These are phyloP conservation scores for Auxenochlorella pyrenoidosa DNA, from an alignment of 139 green algal genomes.

Conservation along the genomic window DNA sequence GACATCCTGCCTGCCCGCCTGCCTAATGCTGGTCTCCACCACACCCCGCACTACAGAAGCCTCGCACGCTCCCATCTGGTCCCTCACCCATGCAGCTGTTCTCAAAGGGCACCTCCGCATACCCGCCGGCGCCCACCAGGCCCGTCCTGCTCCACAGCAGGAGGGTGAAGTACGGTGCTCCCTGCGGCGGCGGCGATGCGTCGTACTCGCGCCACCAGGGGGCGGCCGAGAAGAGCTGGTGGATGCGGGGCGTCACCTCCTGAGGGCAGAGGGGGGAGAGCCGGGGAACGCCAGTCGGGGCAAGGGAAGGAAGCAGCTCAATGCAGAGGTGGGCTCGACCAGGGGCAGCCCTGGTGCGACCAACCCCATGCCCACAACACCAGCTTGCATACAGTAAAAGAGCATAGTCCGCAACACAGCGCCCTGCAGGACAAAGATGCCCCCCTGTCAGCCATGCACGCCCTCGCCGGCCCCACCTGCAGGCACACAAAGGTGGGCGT, in stretches of 20 bases:
- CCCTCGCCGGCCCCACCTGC: not conserved
- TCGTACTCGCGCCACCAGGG: slow-evolving; percentile 60
- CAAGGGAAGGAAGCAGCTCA: not conserved
- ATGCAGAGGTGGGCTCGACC: too few species aligned
- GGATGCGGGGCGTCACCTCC: slow-evolving; percentile 68
- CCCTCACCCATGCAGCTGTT: slow-evolving; percentile 57
- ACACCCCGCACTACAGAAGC: too few species aligned
- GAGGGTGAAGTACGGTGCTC: slow-evolving; percentile 68
- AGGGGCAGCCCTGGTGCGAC: too few species aligned
- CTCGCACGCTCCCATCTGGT: too few species aligned
- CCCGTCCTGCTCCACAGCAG: slow-evolving; percentile 48
- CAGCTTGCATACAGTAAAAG: not conserved
- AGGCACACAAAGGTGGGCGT: slow-evolving; percentile 67
- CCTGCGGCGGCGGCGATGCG: slow-evolving; percentile 7
- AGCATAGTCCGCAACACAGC: not conserved
- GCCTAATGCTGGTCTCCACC: too few species aligned
- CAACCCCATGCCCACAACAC: not conserved
- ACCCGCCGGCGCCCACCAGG: not conserved
- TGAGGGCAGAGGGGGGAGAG: slow-evolving; percentile 18
- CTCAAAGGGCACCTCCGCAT: slow-evolving; percentile 37
- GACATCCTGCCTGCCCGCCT: too few species aligned
- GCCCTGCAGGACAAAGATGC: too few species aligned
- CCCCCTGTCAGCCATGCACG: too few species aligned
- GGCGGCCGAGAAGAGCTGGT: slow-evolving; percentile 19
- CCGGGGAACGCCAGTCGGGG: not conserved